Evolutionary conservation across 2,329 filamentous ascomycete species (phyloP).

Genomic region (Fusarium tjaetaba): DNA sequence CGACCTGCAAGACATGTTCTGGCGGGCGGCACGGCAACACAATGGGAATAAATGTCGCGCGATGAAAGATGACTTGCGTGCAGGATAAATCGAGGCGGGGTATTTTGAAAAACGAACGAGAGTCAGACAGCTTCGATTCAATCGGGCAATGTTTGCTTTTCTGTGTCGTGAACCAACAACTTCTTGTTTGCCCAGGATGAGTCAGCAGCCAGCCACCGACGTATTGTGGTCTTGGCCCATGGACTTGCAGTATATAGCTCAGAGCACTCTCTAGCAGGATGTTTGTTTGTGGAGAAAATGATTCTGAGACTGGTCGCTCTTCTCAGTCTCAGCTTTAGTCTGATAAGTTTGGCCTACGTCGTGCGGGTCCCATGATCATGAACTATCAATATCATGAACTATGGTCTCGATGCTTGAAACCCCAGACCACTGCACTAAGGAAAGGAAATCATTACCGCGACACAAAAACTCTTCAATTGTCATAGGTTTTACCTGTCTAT

Average conservation of each 20-base stretch:
- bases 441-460: neutral
- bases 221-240: neutral
- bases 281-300: neutral
- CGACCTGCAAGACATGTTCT: neutral
- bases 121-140: neutral
- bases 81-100: neutral
- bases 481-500: neutral
- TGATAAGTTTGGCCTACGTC: neutral
- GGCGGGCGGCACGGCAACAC: neutral
- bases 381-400: neutral
- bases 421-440: neutral
- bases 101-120: neutral
- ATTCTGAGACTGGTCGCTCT: neutral
- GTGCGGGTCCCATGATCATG: neutral
- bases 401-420: neutral
- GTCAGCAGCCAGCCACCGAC: neutral
- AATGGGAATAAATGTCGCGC: neutral
- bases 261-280: accelerated
- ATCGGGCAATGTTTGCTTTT: neutral
- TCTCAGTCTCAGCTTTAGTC: neutral
- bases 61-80: neutral
- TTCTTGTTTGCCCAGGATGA: neutral
- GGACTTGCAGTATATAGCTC: neutral
- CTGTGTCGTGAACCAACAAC: neutral
- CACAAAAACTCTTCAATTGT: neutral